Percentiles rank a stretch among this genome's conserved stretches.
Evolutionary conservation across 257 asterid species (phyloP).

Genomic region (Ballota nigra): DNA sequence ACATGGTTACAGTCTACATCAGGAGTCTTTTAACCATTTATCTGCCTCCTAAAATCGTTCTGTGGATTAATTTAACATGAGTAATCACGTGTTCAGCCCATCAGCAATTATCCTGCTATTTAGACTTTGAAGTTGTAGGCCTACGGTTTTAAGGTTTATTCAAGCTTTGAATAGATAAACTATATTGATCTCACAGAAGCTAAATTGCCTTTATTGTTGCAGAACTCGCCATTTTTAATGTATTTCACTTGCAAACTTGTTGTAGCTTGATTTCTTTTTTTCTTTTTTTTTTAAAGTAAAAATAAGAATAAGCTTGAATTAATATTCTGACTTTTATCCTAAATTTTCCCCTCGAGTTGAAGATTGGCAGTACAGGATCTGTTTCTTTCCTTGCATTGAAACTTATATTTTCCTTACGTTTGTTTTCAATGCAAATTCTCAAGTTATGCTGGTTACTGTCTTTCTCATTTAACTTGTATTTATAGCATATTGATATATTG

Average conservation of each 20-base stretch:
- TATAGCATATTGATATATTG: neutral
- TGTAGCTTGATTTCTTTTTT: neutral
- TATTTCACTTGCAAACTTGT: slow-evolving; percentile 1
- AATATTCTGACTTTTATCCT: slow-evolving; percentile 9
- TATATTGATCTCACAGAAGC: neutral
- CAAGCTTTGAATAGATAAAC: slow-evolving; percentile 15
- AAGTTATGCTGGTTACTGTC: slow-evolving; percentile 12
- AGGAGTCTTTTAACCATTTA: neutral
- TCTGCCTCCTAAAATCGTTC: neutral
- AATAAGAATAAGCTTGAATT: slow-evolving; percentile 5
- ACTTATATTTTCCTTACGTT: neutral
- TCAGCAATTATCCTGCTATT: neutral
- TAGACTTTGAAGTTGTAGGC: neutral
- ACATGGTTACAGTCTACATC: neutral
- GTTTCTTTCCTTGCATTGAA: neutral
- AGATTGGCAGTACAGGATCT: slow-evolving; percentile 11
- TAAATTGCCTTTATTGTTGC: neutral
- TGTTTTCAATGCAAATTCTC: slow-evolving; percentile 4
- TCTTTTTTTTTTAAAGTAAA: neutral
- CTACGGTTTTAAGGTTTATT: neutral
- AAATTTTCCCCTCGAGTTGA: neutral
- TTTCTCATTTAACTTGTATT: neutral
- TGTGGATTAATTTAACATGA: neutral
- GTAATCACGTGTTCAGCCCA: slow-evolving; percentile 1
- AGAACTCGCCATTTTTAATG: neutral